Evolutionary conservation across 2,329 filamentous ascomycete species (phyloP), one percentile per base, ranked within the genome.

Genomic region (Penicillium hesseltinei): DNA sequence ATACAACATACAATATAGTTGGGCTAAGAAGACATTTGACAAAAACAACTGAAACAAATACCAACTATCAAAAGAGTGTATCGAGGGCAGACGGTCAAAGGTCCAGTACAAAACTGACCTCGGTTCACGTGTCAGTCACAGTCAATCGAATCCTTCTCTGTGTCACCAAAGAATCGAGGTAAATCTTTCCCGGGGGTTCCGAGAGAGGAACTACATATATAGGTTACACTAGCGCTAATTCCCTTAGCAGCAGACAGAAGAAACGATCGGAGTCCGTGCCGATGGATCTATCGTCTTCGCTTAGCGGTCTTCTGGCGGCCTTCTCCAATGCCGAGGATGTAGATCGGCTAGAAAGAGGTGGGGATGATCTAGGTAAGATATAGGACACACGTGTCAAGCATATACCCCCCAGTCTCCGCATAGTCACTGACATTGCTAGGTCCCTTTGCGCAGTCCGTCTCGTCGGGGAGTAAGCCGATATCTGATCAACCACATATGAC

Each of bases 261-360:
- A 27, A 46, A 47, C n/a, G 23, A 51, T 9, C 27, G 36, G 27
- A 47, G 13, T 43, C 27, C 36, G 49, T 56, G 29, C 49, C 49
- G 38, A 56, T 56, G 49, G 49, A 56, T 25, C 27, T 56, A 2
- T 8, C 43, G 9, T 35, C 40, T n/a, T 56, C 54, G 23, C 27
- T 53, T 27, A 33, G 23, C 21, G 29, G 17, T 9, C 54, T 56
- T 13, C 35, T 47, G 29, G 35, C 42, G 49, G 54, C 49, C 13
- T 56, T 56, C 17, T 52, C 54, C n/a, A 56, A 56, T 47, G 43
- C 54, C 49, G 54, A 56, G 42, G 54, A 53, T 53, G 49, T 56
- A 47, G 54, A 56, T 53, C 49, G 36, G 27, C 7, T 53, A 4
- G 43, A 56, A n/a, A 21, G 13, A 6, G 36, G 49, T 10, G 29